These are phyloP conservation scores for Raphidocelis subcapitata DNA, from an alignment of 139 green algal species.

Conservation along the genomic window DNA sequence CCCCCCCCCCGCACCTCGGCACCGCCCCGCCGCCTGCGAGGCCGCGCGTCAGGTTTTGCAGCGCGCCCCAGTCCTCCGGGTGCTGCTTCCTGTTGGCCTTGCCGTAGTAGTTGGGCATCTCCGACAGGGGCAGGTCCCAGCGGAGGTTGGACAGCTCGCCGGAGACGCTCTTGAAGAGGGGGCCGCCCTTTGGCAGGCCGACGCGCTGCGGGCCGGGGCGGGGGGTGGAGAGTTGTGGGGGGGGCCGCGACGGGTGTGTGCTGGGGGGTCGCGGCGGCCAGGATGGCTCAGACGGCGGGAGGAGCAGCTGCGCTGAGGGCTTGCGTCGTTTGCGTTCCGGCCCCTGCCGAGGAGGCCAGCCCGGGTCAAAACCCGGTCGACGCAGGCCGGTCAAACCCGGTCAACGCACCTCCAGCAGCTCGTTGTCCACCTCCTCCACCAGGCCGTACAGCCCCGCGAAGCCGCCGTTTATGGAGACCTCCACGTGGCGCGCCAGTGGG, in stretches of 20 bases:
- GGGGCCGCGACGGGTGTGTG: neutral
- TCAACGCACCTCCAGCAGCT: slow-evolving; percentile 49
- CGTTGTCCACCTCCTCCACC: slow-evolving; percentile 58
- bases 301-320: too few species aligned
- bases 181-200: slow-evolving; percentile 33
- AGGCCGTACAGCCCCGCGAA: slow-evolving; percentile 77
- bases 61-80: slow-evolving; percentile 38
- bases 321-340: neutral
- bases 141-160: slow-evolving; percentile 65
- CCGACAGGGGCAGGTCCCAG: slow-evolving; percentile 38
- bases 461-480: slow-evolving; percentile 67
- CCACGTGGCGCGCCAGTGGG: slow-evolving; percentile 55
- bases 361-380: too few species aligned
- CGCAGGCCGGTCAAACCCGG: neutral
- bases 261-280: neutral
- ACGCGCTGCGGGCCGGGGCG: slow-evolving; percentile 18
- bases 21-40: slow-evolving; percentile 56
- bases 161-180: slow-evolving; percentile 64
- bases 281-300: too few species aligned
- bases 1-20: neutral
- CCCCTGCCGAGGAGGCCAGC: neutral
- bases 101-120: slow-evolving; percentile 43
- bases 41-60: slow-evolving; percentile 54
- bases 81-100: slow-evolving; percentile 25
- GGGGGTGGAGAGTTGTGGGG: neutral